Conservation (phyloP, 2,329 filamentous ascomycete species). For the Verticillium isaacii region DNA sequence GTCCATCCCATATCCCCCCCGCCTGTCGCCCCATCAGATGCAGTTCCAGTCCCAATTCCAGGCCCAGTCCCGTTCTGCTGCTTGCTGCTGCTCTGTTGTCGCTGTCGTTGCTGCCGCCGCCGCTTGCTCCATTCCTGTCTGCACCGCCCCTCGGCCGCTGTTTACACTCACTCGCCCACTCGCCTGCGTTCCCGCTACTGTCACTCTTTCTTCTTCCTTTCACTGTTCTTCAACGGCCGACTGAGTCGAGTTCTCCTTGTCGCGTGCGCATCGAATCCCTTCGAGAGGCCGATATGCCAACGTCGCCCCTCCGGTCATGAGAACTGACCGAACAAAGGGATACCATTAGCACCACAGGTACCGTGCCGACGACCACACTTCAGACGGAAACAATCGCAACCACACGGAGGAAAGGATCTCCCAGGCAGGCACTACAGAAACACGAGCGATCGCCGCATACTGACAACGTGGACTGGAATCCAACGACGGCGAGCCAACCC, state of each 20-base stretch:
- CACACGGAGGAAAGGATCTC: constrained; percentile 8
- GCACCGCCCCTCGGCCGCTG: neutral
- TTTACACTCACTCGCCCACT: neutral
- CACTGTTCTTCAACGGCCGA: neutral
- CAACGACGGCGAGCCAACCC: constrained; percentile 6
- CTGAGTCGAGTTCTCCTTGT: constrained; percentile 1
- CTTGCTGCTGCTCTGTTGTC: constrained; percentile 1
- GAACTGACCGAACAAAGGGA: constrained; percentile 12
- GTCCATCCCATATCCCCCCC: neutral
- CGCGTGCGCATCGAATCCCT: constrained; percentile 1
- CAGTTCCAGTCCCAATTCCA: neutral
- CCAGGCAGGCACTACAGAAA: neutral
- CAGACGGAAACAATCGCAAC: constrained; percentile 7
- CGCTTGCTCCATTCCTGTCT: constrained; percentile 5
- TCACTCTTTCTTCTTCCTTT: constrained; percentile 3
- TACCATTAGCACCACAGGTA: neutral
- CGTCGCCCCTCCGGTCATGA: constrained; percentile 11
- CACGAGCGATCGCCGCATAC: neutral
- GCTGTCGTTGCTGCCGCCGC: constrained; percentile 9
- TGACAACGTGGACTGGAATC: constrained; percentile 1
- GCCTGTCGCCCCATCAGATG: neutral
- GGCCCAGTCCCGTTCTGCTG: neutral
- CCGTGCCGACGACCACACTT: neutral
- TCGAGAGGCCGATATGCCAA: constrained; percentile 17
- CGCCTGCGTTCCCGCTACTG: neutral